Evolutionary conservation across 352 stramenopile genomes (phyloP).

Genomic region (Globisporangium alternatum): DNA sequence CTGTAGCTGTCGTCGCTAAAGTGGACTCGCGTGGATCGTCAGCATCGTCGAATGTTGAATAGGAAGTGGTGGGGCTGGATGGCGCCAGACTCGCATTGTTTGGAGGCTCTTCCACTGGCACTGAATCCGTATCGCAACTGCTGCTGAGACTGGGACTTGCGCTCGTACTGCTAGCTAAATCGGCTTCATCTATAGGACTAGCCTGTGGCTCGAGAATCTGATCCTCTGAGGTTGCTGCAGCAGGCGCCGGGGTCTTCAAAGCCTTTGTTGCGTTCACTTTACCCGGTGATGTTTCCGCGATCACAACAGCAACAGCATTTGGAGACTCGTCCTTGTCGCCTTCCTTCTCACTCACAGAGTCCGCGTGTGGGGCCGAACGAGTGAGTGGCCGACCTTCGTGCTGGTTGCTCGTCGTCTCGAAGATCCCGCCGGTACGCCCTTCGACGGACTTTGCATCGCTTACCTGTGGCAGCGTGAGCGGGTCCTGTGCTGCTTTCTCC

Average conservation of each 20-base stretch:
- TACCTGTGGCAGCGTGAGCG: not conserved
- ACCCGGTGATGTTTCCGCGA: not conserved
- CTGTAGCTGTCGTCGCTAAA: not conserved
- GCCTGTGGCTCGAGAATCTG: not conserved
- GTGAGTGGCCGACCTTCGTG: not conserved
- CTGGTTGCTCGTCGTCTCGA: conserved; percentile 13
- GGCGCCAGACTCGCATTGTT: not conserved
- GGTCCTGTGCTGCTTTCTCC: not conserved
- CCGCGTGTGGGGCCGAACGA: not conserved
- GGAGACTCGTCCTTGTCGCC: not conserved
- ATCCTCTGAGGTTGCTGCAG: not conserved
- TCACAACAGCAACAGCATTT: not conserved
- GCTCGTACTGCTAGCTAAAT: not conserved
- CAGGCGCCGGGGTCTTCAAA: not conserved
- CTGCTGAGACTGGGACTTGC: not conserved
- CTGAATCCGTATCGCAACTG: not conserved
- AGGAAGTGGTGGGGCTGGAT: not conserved
- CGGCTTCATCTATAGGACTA: not conserved
- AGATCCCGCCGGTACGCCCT: conserved; percentile 13
- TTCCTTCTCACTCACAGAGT: not conserved
- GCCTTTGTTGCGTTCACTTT: not conserved
- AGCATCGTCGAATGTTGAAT: not conserved
- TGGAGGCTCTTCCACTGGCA: not conserved
- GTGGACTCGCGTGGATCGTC: not conserved
- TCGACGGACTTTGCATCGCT: conserved; percentile 4